These are phyloP conservation scores for Aleurites moluccanus DNA, from an alignment of 441 rosid species.

Conservation along the genomic window DNA sequence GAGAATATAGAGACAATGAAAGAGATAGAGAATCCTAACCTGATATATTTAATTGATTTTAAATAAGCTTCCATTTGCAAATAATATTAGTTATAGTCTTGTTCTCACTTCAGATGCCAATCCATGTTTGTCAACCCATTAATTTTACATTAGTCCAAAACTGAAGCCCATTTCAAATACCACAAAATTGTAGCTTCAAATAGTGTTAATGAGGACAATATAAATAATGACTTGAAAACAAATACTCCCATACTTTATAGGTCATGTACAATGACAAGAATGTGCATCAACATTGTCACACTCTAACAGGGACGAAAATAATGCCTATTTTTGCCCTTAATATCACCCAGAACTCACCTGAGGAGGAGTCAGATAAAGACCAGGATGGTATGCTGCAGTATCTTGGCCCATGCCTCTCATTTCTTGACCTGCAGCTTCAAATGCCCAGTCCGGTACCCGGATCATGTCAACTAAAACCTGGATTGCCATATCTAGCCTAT, in stretches of 20 bases:
- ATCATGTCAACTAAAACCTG: conserved; percentile 95
- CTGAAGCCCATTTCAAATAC: not conserved
- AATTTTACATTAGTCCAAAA: not conserved
- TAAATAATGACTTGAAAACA: not conserved
- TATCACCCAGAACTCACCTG: conserved; percentile 51
- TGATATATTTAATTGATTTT: not conserved
- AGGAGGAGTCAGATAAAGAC: conserved; percentile 86
- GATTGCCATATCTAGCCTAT: conserved; percentile 16
- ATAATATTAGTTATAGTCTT: not conserved
- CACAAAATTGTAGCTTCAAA: not conserved
- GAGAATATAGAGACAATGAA: not conserved
- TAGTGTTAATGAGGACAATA: not conserved
- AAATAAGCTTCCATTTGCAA: not conserved
- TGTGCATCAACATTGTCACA: not conserved
- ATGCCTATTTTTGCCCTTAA: conserved; percentile 3
- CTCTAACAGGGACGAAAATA: not conserved
- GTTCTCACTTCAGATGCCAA: not conserved
- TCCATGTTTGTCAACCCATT: not conserved
- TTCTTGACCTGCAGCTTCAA: conserved; percentile 99
- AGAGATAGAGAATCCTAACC: not conserved
- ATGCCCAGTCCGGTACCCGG: conserved; percentile 97
- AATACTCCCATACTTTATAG: not conserved
- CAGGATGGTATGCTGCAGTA: conserved; percentile 90
- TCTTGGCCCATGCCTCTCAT: conserved; percentile 94
- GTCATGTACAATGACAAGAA: not conserved